Percentiles rank a stretch among this genome's conserved stretches.
Evolutionary conservation across 1,284 basidiomycete species (phyloP).

Genomic region (Bjerkandera adusta): DNA sequence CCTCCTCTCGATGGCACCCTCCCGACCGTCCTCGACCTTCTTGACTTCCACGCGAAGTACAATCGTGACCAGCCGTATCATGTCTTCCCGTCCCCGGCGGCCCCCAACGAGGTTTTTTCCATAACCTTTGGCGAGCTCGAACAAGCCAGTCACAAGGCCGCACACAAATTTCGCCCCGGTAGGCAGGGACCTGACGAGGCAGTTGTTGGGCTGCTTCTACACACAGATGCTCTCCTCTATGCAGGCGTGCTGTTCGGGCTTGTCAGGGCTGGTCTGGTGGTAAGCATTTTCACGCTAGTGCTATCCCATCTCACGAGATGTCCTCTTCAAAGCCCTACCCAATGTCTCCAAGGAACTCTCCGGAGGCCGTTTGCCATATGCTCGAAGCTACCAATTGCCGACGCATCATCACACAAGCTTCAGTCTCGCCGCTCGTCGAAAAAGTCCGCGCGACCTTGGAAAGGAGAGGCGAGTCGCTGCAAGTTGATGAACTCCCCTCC

Average conservation of each 20-base stretch:
- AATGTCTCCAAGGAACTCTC: conserved; percentile 14
- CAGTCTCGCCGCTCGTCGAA: conserved; percentile 6
- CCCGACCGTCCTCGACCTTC: conserved; percentile 16
- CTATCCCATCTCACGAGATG: not conserved
- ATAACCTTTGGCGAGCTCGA: conserved; percentile 19
- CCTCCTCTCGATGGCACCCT: conserved; percentile 17
- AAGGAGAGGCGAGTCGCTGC: not conserved
- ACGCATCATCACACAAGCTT: conserved; percentile 10
- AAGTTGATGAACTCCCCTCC: conserved; percentile 8
- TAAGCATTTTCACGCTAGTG: conserved; percentile 7
- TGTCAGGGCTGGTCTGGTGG: conserved; percentile 29
- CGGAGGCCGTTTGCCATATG: conserved; percentile 10
- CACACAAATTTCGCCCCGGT: conserved; percentile 27
- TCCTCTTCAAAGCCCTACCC: conserved; percentile 24
- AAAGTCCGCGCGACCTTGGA: conserved; percentile 6
- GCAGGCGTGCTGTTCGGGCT: conserved; percentile 28
- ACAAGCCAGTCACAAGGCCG: conserved; percentile 31
- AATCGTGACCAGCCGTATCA: conserved; percentile 25
- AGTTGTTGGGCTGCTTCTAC: conserved; percentile 30
- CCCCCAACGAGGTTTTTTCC: not conserved
- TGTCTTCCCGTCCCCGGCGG: conserved; percentile 4
- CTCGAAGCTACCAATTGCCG: conserved; percentile 12
- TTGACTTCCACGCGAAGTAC: conserved; percentile 32
- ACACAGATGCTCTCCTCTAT: conserved; percentile 30
- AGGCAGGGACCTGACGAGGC: conserved; percentile 21